These are phyloP conservation scores for Quercus lobata DNA, from an alignment of 331 rosid species.

Conservation along the genomic window DNA sequence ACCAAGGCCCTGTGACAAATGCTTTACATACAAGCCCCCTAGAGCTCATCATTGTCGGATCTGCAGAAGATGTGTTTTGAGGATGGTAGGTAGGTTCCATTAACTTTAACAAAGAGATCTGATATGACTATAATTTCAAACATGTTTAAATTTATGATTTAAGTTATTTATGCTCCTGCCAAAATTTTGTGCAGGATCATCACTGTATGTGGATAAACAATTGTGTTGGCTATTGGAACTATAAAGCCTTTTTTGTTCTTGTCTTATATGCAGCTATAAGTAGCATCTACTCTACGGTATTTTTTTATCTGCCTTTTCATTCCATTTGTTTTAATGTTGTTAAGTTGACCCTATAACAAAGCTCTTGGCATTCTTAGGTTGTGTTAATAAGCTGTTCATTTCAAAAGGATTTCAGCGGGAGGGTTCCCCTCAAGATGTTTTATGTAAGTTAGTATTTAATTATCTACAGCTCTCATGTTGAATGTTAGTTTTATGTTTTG, in stretches of 20 bases:
- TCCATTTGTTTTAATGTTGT: constrained; percentile 10
- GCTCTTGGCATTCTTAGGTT: constrained; percentile 39
- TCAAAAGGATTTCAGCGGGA: constrained; percentile 48
- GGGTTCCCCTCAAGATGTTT: constrained; percentile 38
- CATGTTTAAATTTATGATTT: background rate
- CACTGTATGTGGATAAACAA: constrained; percentile 90
- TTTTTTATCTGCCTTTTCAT: constrained; percentile 17
- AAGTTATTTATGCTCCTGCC: constrained; percentile 1
- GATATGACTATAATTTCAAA: constrained; percentile 6
- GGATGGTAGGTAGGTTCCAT: constrained; percentile 65
- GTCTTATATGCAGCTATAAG: constrained; percentile 50
- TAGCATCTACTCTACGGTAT: constrained; percentile 65
- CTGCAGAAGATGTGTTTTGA: constrained; percentile 85
- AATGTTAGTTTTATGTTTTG: background rate
- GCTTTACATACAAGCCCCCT: constrained; percentile 73
- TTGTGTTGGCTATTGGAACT: constrained; percentile 91
- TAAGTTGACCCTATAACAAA: constrained; percentile 16
- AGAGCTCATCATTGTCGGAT: constrained; percentile 95
- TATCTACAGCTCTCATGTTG: background rate
- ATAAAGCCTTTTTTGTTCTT: constrained; percentile 70
- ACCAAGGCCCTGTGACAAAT: constrained; percentile 65
- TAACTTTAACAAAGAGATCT: background rate
- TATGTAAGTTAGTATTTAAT: constrained; percentile 53
- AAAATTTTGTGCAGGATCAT: constrained; percentile 73
- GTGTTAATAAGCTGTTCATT: constrained; percentile 44